Evolutionary conservation across 164 flowering plant genomes (phyloP).

Genomic region (Houttuynia cordata): DNA sequence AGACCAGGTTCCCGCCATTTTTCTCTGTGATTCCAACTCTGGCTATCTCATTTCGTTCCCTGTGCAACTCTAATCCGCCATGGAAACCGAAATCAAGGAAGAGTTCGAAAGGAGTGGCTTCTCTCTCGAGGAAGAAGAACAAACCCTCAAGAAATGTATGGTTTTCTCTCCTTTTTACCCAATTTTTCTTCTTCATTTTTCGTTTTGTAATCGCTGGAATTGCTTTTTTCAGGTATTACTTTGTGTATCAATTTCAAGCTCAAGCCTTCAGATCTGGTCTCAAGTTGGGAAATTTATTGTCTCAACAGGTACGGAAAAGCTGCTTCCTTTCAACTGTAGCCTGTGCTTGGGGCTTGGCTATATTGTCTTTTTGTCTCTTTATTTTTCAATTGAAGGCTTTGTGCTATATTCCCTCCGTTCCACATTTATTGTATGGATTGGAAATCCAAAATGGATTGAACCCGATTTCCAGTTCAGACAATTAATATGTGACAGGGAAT

Average conservation of each 20-base stretch:
- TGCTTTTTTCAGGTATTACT: constrained; percentile 41
- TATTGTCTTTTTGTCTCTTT: neutral
- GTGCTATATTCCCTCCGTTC: no score
- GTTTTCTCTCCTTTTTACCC: neutral
- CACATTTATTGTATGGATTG: no score
- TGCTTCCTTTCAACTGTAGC: neutral
- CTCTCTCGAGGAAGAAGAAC: constrained; percentile 50
- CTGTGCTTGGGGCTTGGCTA: neutral
- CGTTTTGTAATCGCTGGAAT: neutral
- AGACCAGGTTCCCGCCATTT: constrained; percentile 15
- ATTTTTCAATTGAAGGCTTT: no score
- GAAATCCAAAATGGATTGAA: no score
- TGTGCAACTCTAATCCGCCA: constrained; percentile 21
- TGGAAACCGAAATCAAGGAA: constrained; percentile 71
- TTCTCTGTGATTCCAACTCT: neutral
- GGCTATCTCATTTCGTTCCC: neutral
- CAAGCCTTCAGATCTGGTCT: constrained; percentile 70
- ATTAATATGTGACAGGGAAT: no score
- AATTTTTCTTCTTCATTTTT: neutral
- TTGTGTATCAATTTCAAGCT: constrained; percentile 76
- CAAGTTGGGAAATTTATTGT: constrained; percentile 83
- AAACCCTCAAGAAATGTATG: constrained; percentile 55
- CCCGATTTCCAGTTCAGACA: no score
- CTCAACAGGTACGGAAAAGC: constrained; percentile 58
- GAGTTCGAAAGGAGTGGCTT: constrained; percentile 60